Conservation (phyloP, 768 basidiomycete species). For the Lactarius tabidus region DNA sequence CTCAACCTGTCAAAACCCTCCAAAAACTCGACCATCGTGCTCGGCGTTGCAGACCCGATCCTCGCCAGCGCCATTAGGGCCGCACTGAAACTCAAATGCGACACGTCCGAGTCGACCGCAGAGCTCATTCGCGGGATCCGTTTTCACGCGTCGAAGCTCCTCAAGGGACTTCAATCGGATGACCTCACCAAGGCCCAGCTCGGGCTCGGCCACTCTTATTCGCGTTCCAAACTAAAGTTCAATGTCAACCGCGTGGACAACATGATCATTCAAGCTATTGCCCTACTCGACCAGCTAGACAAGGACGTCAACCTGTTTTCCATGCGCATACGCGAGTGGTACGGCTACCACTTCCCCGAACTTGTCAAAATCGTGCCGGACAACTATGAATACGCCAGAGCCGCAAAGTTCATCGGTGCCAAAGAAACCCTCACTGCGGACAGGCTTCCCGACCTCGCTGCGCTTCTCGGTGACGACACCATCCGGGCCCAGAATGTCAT, state of each 20-base stretch:
- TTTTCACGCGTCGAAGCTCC: slow-evolving; percentile 82
- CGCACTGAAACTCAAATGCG: slow-evolving; percentile 67
- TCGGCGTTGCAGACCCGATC: slow-evolving; percentile 73
- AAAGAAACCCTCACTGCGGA: slow-evolving; percentile 79
- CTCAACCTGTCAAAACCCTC: slow-evolving; percentile 79
- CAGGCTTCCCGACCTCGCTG: slow-evolving; percentile 72
- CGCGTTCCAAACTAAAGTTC: slow-evolving; percentile 96
- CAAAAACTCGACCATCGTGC: slow-evolving; percentile 61
- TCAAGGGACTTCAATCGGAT: slow-evolving; percentile 81
- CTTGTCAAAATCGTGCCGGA: slow-evolving; percentile 90
- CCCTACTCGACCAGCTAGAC: slow-evolving; percentile 96
- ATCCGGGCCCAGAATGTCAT: slow-evolving; percentile 89
- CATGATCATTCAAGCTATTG: slow-evolving; percentile 99
- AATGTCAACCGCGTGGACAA: slow-evolving; percentile 95
- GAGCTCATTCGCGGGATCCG: slow-evolving; percentile 93
- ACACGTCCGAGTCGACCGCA: slow-evolving; percentile 72
- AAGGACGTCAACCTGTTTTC: slow-evolving; percentile 99
- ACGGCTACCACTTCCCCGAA: slow-evolving; percentile 98
- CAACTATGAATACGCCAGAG: slow-evolving; percentile 88
- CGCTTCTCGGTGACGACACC: slow-evolving; percentile 77
- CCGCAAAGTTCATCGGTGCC: slow-evolving; percentile 83
- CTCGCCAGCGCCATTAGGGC: slow-evolving; percentile 77
- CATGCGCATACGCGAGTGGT: slow-evolving; percentile 98
- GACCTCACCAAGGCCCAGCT: slow-evolving; percentile 93
- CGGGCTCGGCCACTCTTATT: slow-evolving; percentile 96